Percentiles rank a stretch among this genome's conserved stretches.
These are phyloP conservation scores for Thelonectria olida DNA, from an alignment of 2,329 filamentous ascomycete genomes.

Conservation along the genomic window DNA sequence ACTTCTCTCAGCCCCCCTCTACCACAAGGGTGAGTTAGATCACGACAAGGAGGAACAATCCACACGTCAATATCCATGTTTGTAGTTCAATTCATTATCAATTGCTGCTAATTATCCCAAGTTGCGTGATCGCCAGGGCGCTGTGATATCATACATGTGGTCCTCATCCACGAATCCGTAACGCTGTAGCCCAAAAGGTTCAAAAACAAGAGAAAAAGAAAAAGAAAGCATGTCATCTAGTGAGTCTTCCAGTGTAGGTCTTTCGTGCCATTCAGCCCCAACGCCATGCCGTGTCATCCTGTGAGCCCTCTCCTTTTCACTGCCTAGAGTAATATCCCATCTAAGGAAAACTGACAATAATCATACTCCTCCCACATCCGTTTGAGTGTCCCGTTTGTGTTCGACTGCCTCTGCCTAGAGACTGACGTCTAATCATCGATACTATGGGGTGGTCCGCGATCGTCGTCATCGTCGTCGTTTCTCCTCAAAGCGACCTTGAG, in stretches of 20 bases:
- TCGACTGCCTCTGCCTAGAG: no score
- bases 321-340: neutral
- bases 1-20: no score
- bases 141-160: neutral
- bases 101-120: neutral
- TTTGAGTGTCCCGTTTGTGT: no score
- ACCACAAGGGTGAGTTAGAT: no score
- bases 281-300: neutral
- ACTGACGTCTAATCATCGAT: no score
- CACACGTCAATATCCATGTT: no score
- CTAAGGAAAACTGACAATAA: neutral
- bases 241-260: neutral
- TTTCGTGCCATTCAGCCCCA: neutral
- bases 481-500: slow-evolving; percentile 33
- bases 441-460: neutral
- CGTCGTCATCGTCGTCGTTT: neutral
- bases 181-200: neutral
- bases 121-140: neutral
- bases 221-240: neutral
- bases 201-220: neutral
- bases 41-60: no score
- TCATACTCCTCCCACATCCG: neutral
- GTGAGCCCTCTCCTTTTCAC: neutral
- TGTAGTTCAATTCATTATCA: no score
- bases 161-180: neutral